Base-by-base conservation (phyloP, 2,329 filamentous ascomycete species). In the Trichoderma breve region DNA sequence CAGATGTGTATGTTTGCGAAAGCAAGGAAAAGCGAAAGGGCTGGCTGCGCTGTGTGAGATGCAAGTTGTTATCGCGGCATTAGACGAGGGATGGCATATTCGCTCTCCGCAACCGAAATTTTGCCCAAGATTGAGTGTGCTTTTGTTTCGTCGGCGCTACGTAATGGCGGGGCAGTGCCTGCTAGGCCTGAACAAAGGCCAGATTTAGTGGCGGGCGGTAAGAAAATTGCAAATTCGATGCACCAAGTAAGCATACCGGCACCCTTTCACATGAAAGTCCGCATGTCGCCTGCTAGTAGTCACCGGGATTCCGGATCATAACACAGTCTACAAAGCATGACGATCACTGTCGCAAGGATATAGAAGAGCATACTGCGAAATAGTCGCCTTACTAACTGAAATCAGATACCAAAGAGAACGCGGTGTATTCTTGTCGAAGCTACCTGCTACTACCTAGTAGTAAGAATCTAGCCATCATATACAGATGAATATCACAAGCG, bases 111-210 rank as follows among this genome's bases (percentile, higher is more conserved):
- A 71, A 47, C 73, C 71, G 71, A 68, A 70, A 70, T 70, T 72
- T 72, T 70, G 71, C 66, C 66, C 71, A 72, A 30, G 4, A 18
- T 18, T 26, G 34, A 36, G 21, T 39, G 47, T 18, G 62, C 28
- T 53, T 51, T 15, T 51, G 70, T 61, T 67, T 53, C 70, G 70
- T 55, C 39, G 70, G 57, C 53, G 70, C 63, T 64, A 73, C 80
- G 80, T 81, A 81, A 81, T 81, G 79, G 80, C 78, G 80, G 80
- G 80, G 80, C 80, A 77, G 76, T 78, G 21, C 28, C 26, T 53
- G 32, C 47, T 24, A 36, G 30, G n/a, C 21, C 3, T 26, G 3
- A 14, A 36, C 15, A 36, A n/a, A 26, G 21, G 21, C 30, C n/a
- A 57, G 32, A n/a, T 58, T 58, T 65, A 30, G 43, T 53, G 62